Percentiles rank a stretch among this genome's conserved stretches.
phyloP scores from a whole-genome alignment of 768 basidiomycete genomes.

The Rhodotorula kratochvilovae region DNA sequence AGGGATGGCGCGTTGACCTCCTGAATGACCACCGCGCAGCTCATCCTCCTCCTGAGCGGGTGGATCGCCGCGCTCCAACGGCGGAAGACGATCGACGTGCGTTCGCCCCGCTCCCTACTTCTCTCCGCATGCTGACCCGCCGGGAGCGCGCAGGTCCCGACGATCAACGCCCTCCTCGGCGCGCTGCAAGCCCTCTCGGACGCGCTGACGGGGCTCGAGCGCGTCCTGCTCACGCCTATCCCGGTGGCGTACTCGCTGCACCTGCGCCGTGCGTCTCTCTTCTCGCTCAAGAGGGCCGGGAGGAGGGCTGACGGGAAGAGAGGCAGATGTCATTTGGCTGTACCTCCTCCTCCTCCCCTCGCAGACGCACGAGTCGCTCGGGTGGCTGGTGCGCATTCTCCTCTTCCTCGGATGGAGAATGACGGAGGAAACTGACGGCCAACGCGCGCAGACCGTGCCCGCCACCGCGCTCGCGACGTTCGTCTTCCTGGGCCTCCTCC shows the following conservation, averaged over 20 bases:
- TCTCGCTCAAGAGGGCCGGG: not conserved
- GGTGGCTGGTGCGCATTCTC: not conserved
- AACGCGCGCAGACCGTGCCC: not conserved
- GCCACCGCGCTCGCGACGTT: not conserved
- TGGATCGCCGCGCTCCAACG: not conserved
- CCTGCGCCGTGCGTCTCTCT: not conserved
- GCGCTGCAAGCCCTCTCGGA: not conserved
- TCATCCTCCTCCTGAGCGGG: not conserved
- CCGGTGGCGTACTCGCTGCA: not conserved
- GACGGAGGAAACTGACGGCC: not conserved
- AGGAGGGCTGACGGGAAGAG: not conserved
- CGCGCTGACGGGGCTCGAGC: not conserved
- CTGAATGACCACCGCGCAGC: too few relatives aligned
- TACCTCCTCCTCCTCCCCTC: not conserved
- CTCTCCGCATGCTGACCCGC: not conserved
- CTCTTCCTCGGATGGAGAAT: too few relatives aligned
- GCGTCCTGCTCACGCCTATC: not conserved
- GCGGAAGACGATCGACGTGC: not conserved
- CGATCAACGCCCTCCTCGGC: not conserved
- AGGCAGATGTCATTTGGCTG: not conserved
- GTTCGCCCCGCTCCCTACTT: not conserved
- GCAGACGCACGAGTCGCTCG: not conserved
- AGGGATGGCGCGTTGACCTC: too few relatives aligned
- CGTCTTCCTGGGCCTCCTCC: not conserved
- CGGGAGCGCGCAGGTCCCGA: not conserved